Conservation (phyloP, 2,329 filamentous ascomycete species). For the Proliferodiscus dingleyae region DNA sequence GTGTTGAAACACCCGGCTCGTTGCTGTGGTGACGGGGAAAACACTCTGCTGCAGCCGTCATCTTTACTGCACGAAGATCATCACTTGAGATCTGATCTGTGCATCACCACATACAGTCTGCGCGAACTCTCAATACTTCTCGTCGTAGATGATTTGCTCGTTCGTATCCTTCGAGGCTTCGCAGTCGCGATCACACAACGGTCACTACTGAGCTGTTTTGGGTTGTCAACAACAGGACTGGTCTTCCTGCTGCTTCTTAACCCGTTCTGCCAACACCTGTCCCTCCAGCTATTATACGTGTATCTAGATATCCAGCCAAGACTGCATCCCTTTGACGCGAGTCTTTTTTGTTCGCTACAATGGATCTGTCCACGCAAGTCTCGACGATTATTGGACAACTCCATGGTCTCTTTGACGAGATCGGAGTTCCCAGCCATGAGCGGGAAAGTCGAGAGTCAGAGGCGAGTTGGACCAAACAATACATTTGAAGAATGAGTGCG, state of each 20-base stretch:
- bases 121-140: too few species aligned
- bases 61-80: too few species aligned
- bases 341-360: slow-evolving; percentile 34
- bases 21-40: background rate
- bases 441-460: slow-evolving; percentile 85
- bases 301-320: background rate
- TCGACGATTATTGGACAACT: slow-evolving; percentile 89
- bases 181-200: slow-evolving; percentile 25
- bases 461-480: slow-evolving; percentile 46
- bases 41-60: too few species aligned
- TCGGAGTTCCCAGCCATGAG: slow-evolving; percentile 90
- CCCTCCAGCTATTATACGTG: background rate
- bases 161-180: slow-evolving; percentile 15
- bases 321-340: slow-evolving; percentile 10
- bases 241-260: background rate
- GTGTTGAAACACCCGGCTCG: background rate
- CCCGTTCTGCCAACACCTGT: background rate
- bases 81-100: background rate
- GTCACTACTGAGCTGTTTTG: slow-evolving; percentile 17
- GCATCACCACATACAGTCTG: too few species aligned
- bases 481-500: slow-evolving; percentile 21
- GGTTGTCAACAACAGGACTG: slow-evolving; percentile 2
- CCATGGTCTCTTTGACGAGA: slow-evolving; percentile 94
- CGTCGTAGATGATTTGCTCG: slow-evolving; percentile 25
- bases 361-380: slow-evolving; percentile 94